Evolutionary conservation across 2,329 filamentous ascomycete genomes (phyloP).

Genomic region (Epicoccum sorghinum): DNA sequence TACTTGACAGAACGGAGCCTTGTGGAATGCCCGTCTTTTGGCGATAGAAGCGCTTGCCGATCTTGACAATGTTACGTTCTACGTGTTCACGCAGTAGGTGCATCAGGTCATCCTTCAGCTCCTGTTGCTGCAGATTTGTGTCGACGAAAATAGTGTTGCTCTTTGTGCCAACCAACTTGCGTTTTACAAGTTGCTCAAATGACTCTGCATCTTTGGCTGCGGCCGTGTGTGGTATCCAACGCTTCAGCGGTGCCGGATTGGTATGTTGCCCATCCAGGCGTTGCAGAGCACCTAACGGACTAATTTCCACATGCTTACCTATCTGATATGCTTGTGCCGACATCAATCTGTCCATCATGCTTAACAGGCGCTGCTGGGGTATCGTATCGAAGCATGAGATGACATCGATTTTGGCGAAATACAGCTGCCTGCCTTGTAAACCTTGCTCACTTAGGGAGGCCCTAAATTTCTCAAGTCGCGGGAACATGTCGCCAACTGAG

Average conservation of each 20-base stretch:
- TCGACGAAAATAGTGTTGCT: conserved; percentile 79
- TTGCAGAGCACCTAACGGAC: conserved; percentile 51
- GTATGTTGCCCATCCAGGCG: conserved; percentile 37
- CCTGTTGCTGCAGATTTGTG: conserved; percentile 63
- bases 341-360: conserved; percentile 66
- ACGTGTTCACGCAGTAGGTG: conserved; percentile 79
- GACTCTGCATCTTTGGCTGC: conserved; percentile 36
- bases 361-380: conserved; percentile 76
- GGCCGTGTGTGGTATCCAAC: conserved; percentile 50
- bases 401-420: conserved; percentile 93
- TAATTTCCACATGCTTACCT: conserved; percentile 75
- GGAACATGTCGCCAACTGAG: conserved; percentile 80
- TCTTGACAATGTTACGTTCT: conserved; percentile 81
- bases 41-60: conserved; percentile 86
- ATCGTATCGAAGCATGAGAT: conserved; percentile 94
- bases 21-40: conserved; percentile 92
- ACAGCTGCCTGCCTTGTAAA: conserved; percentile 59
- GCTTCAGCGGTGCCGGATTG: conserved; percentile 43
- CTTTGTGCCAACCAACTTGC: conserved; percentile 43
- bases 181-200: conserved; percentile 42
- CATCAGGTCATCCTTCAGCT: conserved; percentile 66
- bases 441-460: conserved; percentile 49
- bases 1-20: conserved; percentile 83
- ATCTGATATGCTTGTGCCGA: conserved; percentile 70
- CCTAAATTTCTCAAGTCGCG: conserved; percentile 74